These are phyloP conservation scores for Tylopilus rubrobrunneus DNA, from an alignment of 768 basidiomycete species.

Conservation along the genomic window DNA sequence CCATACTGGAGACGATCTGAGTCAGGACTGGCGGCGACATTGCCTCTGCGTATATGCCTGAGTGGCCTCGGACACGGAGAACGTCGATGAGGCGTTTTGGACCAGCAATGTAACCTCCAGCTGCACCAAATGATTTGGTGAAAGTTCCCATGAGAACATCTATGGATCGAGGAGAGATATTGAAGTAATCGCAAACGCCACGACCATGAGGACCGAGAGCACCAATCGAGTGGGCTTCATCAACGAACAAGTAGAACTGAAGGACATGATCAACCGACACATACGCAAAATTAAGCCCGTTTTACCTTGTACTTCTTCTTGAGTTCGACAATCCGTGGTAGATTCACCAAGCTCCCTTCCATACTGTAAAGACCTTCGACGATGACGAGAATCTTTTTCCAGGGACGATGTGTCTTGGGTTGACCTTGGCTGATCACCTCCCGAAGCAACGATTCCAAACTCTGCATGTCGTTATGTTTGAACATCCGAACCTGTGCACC, in stretches of 20 bases:
- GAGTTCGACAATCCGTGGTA: slow-evolving; percentile 79
- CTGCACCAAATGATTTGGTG: slow-evolving; percentile 91
- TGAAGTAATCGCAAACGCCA: slow-evolving; percentile 94
- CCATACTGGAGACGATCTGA: slow-evolving; percentile 90
- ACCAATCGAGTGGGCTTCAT: slow-evolving; percentile 97
- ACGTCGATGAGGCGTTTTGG: slow-evolving; percentile 75
- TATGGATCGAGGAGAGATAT: slow-evolving; percentile 70
- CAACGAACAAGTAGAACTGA: slow-evolving; percentile 93
- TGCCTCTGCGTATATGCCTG: slow-evolving; percentile 82
- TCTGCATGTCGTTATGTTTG: slow-evolving; percentile 94
- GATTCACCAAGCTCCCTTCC: slow-evolving; percentile 92
- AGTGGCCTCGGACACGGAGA: slow-evolving; percentile 77
- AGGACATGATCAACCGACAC: background rate
- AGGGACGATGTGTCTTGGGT: slow-evolving; percentile 95
- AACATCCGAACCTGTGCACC: slow-evolving; percentile 89
- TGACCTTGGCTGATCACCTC: slow-evolving; percentile 97
- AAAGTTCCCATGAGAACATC: slow-evolving; percentile 99
- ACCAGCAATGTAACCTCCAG: slow-evolving; percentile 93
- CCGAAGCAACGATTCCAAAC: slow-evolving; percentile 72
- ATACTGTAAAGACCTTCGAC: slow-evolving; percentile 97
- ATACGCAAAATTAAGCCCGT: slow-evolving; percentile 11
- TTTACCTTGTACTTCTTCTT: slow-evolving; percentile 93
- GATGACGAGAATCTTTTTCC: slow-evolving; percentile 96
- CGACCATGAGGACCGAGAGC: slow-evolving; percentile 93
- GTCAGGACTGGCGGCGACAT: slow-evolving; percentile 89